Conservation (phyloP, 179 eudicot species). For the Beta lomatogona region DNA sequence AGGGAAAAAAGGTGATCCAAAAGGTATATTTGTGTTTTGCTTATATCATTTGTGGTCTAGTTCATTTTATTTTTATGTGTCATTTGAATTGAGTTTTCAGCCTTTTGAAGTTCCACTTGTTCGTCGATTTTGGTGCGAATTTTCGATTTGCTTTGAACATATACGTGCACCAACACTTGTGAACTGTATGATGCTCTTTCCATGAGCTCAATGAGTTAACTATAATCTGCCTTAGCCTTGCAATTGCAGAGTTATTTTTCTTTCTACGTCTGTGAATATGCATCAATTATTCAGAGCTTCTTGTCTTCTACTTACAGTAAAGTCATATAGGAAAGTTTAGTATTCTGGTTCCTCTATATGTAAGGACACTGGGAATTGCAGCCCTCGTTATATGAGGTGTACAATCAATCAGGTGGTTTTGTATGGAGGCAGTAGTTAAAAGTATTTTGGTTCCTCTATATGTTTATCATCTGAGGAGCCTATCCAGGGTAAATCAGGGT, state of each 20-base stretch:
- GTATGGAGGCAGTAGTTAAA: slow-evolving; percentile 10
- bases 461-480: slow-evolving; percentile 65
- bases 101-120: no score
- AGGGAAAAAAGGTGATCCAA: no score
- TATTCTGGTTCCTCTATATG: no score
- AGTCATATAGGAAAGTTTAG: neutral
- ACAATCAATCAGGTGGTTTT: slow-evolving; percentile 93
- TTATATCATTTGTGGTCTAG: no score
- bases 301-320: neutral
- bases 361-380: slow-evolving; percentile 94
- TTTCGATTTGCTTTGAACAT: neutral
- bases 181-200: neutral
- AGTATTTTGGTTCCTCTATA: neutral
- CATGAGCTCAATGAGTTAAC: neutral
- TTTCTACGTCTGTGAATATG: neutral
- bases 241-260: neutral
- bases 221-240: neutral
- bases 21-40: no score
- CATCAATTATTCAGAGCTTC: neutral
- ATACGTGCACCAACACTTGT: neutral
- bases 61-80: no score
- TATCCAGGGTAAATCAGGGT: slow-evolving; percentile 53
- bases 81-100: no score
- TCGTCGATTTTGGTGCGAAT: no score
- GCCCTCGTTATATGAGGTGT: slow-evolving; percentile 97